Conservation (phyloP, 371 early-diverging fungal genomes). For the Mucor indicus region DNA sequence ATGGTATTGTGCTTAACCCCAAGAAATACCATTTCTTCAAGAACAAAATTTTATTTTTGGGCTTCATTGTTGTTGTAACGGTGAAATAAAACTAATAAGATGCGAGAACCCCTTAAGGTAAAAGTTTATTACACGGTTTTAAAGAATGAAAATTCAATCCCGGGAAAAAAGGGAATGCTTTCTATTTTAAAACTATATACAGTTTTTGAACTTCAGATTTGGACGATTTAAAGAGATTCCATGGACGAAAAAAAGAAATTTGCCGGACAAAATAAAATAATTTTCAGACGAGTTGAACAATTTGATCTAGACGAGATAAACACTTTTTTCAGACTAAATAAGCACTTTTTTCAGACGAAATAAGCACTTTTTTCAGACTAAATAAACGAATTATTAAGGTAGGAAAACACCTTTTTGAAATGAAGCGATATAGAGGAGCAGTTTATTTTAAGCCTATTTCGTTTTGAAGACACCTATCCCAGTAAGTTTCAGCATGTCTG, state of each 20-base stretch:
- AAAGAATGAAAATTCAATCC: too few species aligned
- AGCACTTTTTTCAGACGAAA: slow-evolving; percentile 1
- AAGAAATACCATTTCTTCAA: too few species aligned
- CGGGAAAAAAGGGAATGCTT: too few species aligned
- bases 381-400: neutral
- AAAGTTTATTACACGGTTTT: too few species aligned
- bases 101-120: too few species aligned
- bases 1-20: too few species aligned
- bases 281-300: neutral
- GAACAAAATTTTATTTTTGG: too few species aligned
- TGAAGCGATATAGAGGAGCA: too few species aligned
- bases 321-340: neutral
- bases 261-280: slow-evolving; percentile 1
- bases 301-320: neutral
- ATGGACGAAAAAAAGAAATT: slow-evolving; percentile 1
- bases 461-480: slow-evolving; percentile 6
- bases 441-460: slow-evolving; percentile 7
- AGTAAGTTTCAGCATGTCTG: slow-evolving; percentile 4
- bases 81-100: too few species aligned
- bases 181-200: too few species aligned
- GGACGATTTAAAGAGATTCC: too few species aligned
- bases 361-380: neutral
- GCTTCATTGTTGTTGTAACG: too few species aligned
- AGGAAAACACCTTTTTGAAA: neutral
- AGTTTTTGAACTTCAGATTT: neutral